phyloP scores from a whole-genome alignment of 169 alveolate species.

The Cryptosporidium ryanae region DNA sequence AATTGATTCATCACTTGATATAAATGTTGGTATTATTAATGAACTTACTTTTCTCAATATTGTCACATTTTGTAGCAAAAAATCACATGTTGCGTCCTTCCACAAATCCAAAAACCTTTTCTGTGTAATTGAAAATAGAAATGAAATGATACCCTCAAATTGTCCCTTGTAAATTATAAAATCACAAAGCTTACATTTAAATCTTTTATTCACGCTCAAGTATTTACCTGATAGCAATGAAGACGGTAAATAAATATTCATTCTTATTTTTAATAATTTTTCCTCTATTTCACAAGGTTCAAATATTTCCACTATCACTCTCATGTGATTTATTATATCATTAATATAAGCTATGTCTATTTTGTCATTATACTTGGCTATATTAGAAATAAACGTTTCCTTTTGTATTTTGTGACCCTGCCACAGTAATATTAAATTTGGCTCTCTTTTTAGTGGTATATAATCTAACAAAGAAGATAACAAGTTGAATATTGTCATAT shows the following conservation, averaged over 20 bases:
- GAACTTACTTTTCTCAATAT: conserved; percentile 21
- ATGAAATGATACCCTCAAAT: conserved; percentile 19
- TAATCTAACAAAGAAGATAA: conserved; percentile 60
- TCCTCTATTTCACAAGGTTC: neutral
- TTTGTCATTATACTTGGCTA: neutral
- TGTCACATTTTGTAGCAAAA: conserved; percentile 36
- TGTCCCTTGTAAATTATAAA: neutral
- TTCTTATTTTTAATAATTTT: neutral
- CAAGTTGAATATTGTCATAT: conserved; percentile 21
- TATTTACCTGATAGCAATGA: conserved; percentile 6
- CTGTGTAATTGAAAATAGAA: conserved; percentile 46
- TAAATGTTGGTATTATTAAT: conserved; percentile 36
- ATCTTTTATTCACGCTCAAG: neutral
- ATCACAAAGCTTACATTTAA: conserved; percentile 22
- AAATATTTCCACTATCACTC: conserved; percentile 23
- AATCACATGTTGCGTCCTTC: conserved; percentile 61
- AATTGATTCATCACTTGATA: conserved; percentile 11
- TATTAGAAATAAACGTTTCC: neutral
- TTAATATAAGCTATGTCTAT: neutral
- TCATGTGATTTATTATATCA: conserved; percentile 10
- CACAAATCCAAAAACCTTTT: conserved; percentile 29
- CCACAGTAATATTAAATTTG: conserved; percentile 36
- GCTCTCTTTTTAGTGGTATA: conserved; percentile 54
- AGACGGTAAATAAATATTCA: conserved; percentile 50
- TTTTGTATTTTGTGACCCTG: conserved; percentile 7